phyloP scores from a whole-genome alignment of 805 yeast genomes.

The Lipomyces lipofer region DNA sequence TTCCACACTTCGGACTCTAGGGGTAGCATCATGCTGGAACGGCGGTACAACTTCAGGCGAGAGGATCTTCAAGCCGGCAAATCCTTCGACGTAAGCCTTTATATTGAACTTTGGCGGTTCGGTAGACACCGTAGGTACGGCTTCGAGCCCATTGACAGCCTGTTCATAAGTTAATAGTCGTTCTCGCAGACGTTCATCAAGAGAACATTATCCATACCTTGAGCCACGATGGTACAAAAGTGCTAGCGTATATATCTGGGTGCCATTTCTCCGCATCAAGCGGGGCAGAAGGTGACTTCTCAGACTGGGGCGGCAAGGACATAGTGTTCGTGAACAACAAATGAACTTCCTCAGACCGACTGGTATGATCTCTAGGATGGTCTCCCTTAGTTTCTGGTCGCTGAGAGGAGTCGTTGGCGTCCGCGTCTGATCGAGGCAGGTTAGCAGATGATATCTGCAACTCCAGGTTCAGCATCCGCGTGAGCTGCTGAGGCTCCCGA shows the following conservation, averaged over 20 bases:
- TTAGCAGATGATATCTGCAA: neutral
- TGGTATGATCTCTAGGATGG: too few species aligned
- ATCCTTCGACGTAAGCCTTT: slow-evolving; percentile 11
- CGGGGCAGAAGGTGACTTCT: too few species aligned
- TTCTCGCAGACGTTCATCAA: neutral
- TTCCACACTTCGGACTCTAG: neutral
- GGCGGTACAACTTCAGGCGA: neutral
- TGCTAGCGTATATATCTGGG: slow-evolving; percentile 24
- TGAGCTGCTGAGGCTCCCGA: too few species aligned
- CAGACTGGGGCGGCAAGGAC: too few species aligned
- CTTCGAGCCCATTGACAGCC: slow-evolving; percentile 17
- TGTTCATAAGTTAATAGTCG: neutral
- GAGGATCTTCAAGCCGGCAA: slow-evolving; percentile 12
- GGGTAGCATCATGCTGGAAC: slow-evolving; percentile 6
- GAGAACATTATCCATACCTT: slow-evolving; percentile 8
- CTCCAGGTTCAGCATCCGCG: too few species aligned
- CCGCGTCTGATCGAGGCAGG: too few species aligned
- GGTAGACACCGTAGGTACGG: neutral
- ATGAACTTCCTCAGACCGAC: too few species aligned
- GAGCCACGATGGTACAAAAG: slow-evolving; percentile 22
- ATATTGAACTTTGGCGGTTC: slow-evolving; percentile 20
- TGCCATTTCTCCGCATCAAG: too few species aligned
- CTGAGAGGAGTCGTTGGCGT: too few species aligned
- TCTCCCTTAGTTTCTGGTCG: too few species aligned
- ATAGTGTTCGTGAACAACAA: too few species aligned